Base-by-base conservation (phyloP, 2,329 filamentous ascomycete genomes). In the Alternaria consortialis region DNA sequence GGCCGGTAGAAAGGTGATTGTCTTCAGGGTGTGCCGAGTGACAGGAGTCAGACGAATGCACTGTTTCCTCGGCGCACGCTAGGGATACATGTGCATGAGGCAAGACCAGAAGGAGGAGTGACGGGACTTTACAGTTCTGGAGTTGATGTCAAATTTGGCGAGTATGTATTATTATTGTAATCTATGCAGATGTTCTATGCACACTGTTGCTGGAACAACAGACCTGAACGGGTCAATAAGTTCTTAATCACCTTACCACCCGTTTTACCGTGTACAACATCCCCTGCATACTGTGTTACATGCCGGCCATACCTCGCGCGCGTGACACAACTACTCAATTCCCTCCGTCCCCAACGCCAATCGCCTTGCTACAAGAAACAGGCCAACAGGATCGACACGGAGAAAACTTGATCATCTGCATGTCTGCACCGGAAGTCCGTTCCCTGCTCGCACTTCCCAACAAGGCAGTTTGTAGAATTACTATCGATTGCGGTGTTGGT, bases 401-500 rank as follows among this genome's bases (percentile, higher is more conserved):
- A 37, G 17, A 17, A 56, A 42, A 31, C 20, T 15, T n/a, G 27
- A 20, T 11, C 32, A 56, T 32, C 4, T 11, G 17, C 37, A 17
- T 34, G 9, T 15, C 7, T 25, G 12, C 27, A 50, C 47, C 43
- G 40, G 34, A 47, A 25, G n/a, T 11, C 20, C 31, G 50, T 17
- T 32, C 47, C 43, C 7, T 59, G 44, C 29, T 43, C 8, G 17
- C 53, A 54, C 50, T 58, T 58, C 59, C 60, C 44, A 59, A 62
- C 56, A 52, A 17, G 51, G 60, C 46, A 62, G 46, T 59, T 32
- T 34, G 37, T 5, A 36, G 20, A 25, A 34, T 12, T 31, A 34
- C 15, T 47, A 55, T 64, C 17, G 58, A 64, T 64, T 47, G 32
- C 51, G 37, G 54, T 46, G 55, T 46, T 46, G 55, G 58, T 58